Evolutionary conservation across 441 rosid species (phyloP).

Genomic region (Populus hybrid): DNA sequence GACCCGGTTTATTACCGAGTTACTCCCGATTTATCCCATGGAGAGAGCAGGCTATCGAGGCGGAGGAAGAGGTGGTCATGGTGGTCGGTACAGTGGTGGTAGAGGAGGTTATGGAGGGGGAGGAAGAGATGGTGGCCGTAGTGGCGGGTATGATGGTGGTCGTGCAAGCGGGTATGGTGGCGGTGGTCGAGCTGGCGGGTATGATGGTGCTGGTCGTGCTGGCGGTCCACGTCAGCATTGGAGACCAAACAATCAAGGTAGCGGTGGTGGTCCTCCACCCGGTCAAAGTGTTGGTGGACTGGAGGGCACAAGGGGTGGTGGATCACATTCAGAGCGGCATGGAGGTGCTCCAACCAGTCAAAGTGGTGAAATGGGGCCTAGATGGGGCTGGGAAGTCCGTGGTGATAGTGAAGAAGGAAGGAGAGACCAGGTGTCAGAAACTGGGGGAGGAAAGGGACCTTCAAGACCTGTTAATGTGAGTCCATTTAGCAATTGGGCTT

Average conservation of each 20-base stretch:
- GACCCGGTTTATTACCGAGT: not conserved
- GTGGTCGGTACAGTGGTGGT: not conserved
- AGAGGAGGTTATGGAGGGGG: conserved; percentile 20
- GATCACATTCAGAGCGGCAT: not conserved
- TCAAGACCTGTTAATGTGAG: not conserved
- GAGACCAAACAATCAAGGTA: not conserved
- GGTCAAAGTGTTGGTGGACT: not conserved
- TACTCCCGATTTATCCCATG: conserved; percentile 40
- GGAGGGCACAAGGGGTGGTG: not conserved
- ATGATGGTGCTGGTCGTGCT: not conserved
- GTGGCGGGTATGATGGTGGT: too few relatives aligned
- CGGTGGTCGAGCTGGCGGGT: not conserved
- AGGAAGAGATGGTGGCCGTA: not conserved
- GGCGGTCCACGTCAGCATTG: not conserved
- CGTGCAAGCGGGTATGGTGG: not conserved
- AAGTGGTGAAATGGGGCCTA: not conserved
- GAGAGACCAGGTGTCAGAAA: not conserved
- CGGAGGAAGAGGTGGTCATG: conserved; percentile 8
- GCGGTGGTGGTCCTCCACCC: not conserved
- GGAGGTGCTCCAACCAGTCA: not conserved
- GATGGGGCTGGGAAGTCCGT: not conserved
- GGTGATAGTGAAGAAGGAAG: not conserved
- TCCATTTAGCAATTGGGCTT: not conserved
- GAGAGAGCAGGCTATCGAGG: conserved; percentile 29
- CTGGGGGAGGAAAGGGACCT: not conserved